Evolutionary conservation across 2,329 filamentous ascomycete species (phyloP), one percentile per base, ranked within the genome.

Genomic region (Neurospora crassa): DNA sequence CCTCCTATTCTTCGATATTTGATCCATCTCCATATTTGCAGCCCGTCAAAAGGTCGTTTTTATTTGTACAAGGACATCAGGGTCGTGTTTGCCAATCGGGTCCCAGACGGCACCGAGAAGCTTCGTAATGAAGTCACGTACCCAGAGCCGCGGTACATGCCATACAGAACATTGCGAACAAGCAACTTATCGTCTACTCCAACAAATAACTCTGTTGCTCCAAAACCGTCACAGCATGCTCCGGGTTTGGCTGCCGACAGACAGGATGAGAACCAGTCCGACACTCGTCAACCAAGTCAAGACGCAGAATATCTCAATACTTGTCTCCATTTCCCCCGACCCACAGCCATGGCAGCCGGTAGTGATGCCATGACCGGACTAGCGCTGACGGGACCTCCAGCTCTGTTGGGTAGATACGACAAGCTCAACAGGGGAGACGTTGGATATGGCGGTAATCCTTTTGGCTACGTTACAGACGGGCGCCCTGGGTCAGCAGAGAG

Each of bases 71-170:
- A 96, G 77, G 93, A 89, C 76, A 92, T 98, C 72, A 90, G 96
- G 16, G 93, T 98, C 43, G 95, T 99, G 3, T 99, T 99, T 79
- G 96, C 96, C 70, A 98, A 98, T 78, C 89, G 96, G 37, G 95
- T 97, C 0, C 95, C 96, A 0, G 96, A 98, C 76, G 95, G 93
- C 53, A 97, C 97, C 79, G 95, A 98, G 81, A 95, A 91, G 78
- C 85, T 99, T 47, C 87, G 91, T 41, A 97, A 96, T 77, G 96
- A 99, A 79, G 91, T 95, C 5, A 94, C 96, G 45, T 86, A 92
- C 72, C 95, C 95, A 0, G 94, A 97, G 76, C 96, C 96, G 24
- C 88, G 90, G 24, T 99, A 93, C 79, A 92, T 90, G 70, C 85
- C 90, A 1, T 98, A 97, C 82, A 97, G 94, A 79, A 88, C 92